phyloP scores from a whole-genome alignment of 2,329 filamentous ascomycete genomes.

The Fusarium circinatum region DNA sequence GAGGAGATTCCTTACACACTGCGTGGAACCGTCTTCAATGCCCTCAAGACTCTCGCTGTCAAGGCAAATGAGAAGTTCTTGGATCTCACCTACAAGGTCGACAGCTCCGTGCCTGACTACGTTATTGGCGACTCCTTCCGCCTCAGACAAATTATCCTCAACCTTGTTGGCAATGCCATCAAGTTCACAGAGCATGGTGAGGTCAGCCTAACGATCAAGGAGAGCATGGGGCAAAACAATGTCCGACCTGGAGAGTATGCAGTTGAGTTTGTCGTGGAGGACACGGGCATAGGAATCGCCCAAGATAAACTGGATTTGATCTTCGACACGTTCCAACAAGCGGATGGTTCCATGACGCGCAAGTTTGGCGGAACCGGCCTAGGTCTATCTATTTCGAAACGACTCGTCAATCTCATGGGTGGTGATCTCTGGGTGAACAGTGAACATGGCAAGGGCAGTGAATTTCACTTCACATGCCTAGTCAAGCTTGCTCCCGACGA shows the following conservation, averaged over 20 bases:
- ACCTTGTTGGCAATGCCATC: slow-evolving; percentile 97
- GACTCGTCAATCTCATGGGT: slow-evolving; percentile 94
- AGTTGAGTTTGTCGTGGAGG: slow-evolving; percentile 94
- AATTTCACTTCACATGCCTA: slow-evolving; percentile 95
- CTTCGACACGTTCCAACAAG: slow-evolving; percentile 99
- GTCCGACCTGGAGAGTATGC: slow-evolving; percentile 81
- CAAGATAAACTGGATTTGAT: slow-evolving; percentile 95
- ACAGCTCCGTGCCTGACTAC: slow-evolving; percentile 92
- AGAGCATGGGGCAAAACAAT: slow-evolving; percentile 70
- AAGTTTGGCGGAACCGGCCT: slow-evolving; percentile 96
- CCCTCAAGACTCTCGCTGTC: slow-evolving; percentile 94
- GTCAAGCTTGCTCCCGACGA: slow-evolving; percentile 87
- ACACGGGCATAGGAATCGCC: slow-evolving; percentile 97
- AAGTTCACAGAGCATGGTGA: slow-evolving; percentile 98
- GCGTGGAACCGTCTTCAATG: slow-evolving; percentile 95
- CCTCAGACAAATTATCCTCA: slow-evolving; percentile 94
- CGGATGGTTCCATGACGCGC: slow-evolving; percentile 94
- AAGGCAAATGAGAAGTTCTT: slow-evolving; percentile 97
- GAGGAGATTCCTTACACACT: slow-evolving; percentile 97
- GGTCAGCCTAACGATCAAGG: slow-evolving; percentile 91
- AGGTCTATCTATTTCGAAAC: slow-evolving; percentile 93
- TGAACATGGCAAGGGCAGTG: slow-evolving; percentile 88
- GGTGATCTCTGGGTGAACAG: slow-evolving; percentile 97
- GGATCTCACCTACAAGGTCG: slow-evolving; percentile 91
- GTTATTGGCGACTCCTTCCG: slow-evolving; percentile 97